These are phyloP conservation scores for Aspergillus sclerotiicarbonarius DNA, from an alignment of 495 filamentous ascomycete species.

Conservation along the genomic window DNA sequence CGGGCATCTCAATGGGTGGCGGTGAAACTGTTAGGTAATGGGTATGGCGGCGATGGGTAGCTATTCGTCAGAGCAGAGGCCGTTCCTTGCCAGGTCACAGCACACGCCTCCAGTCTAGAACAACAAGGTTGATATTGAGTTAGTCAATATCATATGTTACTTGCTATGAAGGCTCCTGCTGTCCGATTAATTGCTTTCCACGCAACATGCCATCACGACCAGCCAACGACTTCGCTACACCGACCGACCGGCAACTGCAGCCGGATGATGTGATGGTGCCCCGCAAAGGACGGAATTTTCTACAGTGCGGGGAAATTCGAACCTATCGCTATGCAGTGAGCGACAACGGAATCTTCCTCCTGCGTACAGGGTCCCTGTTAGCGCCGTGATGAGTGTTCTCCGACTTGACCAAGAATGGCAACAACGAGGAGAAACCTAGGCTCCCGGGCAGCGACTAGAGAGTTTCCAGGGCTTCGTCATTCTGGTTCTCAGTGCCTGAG, in stretches of 20 bases:
- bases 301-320: constrained; percentile 19
- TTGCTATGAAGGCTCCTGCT: neutral
- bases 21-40: constrained; percentile 41
- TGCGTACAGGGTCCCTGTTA: constrained; percentile 5
- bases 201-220: neutral
- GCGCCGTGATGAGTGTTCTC: neutral
- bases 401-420: constrained; percentile 7
- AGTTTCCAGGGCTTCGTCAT: neutral
- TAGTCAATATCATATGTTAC: constrained; percentile 6
- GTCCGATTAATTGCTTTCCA: neutral
- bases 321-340: constrained; percentile 5
- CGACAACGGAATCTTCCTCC: neutral
- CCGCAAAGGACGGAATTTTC: constrained; percentile 15
- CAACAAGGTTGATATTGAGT: constrained; percentile 1
- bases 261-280: constrained; percentile 14
- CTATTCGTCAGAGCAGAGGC: constrained; percentile 28
- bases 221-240: neutral
- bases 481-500: neutral
- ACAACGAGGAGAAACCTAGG: constrained; percentile 6
- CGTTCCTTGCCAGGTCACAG: constrained; percentile 28
- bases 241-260: constrained; percentile 6
- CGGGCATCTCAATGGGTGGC: constrained; percentile 2
- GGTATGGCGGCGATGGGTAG: constrained; percentile 19
- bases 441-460: neutral
- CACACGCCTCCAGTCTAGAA: constrained; percentile 19